A percentile compares a stretch with the other conserved stretches of the same genome.
phyloP scores from a whole-genome alignment of 1,284 basidiomycete genomes.

The Trametes versicolor region DNA sequence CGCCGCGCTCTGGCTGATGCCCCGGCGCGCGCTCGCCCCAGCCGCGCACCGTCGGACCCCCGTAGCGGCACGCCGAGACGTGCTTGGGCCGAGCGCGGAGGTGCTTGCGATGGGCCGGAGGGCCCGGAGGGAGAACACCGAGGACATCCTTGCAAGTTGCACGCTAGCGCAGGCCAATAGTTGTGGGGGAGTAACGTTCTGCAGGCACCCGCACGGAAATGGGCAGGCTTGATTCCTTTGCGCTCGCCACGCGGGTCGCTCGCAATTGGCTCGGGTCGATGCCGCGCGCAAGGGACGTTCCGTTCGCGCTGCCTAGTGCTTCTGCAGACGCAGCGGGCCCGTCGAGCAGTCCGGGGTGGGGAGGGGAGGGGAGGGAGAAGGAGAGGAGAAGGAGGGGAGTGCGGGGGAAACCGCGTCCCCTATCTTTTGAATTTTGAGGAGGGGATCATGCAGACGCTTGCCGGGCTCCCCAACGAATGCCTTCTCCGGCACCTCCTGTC shows the following conservation, averaged over 20 bases:
- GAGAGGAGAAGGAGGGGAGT: background rate
- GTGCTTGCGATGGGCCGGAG: conserved; percentile 29
- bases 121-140: conserved; percentile 19
- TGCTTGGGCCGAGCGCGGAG: conserved; percentile 13
- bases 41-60: background rate
- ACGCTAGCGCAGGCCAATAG: background rate
- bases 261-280: background rate
- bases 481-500: conserved; percentile 18
- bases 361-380: conserved; percentile 1
- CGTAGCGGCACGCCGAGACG: background rate
- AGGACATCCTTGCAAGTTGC: conserved; percentile 17
- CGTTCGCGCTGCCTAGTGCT: background rate
- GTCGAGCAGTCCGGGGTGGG: background rate
- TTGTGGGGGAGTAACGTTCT: conserved; percentile 22
- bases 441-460: background rate
- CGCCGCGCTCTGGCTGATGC: conserved; percentile 52
- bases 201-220: conserved; percentile 22
- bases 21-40: conserved; percentile 25
- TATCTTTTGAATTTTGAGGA: conserved; percentile 12
- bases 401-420: conserved; percentile 12
- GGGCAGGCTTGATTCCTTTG: conserved; percentile 2
- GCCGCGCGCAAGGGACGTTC: background rate
- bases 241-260: background rate
- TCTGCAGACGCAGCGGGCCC: conserved; percentile 1
- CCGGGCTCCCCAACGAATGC: conserved; percentile 24